phyloP scores from a whole-genome alignment of 306 rosid species.

The Cicer cuneatum region DNA sequence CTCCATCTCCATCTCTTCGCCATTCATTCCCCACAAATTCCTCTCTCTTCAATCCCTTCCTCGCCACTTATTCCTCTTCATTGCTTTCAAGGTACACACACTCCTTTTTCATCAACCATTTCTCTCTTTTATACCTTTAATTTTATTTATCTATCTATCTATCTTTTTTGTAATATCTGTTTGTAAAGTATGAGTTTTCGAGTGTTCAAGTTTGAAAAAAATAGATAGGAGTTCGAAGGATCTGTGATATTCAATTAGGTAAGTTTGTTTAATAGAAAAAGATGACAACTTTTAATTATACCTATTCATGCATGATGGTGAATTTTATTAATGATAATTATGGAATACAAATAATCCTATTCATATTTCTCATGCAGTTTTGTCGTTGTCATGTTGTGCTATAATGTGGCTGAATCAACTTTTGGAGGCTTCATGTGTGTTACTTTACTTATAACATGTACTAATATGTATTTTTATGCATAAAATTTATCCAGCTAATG shows the following conservation, averaged over 20 bases:
- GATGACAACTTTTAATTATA: neutral
- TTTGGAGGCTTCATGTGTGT: slow-evolving; percentile 31
- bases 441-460: slow-evolving; percentile 25
- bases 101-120: neutral
- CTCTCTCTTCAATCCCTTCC: slow-evolving; percentile 23
- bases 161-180: neutral
- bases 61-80: slow-evolving; percentile 8
- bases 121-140: neutral
- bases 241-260: slow-evolving; percentile 26
- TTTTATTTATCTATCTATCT: neutral
- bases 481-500: neutral
- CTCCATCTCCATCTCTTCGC: slow-evolving; percentile 14
- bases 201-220: slow-evolving; percentile 29
- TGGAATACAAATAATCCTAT: neutral
- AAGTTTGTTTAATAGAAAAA: neutral
- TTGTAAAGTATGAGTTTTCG: slow-evolving; percentile 5
- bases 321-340: neutral
- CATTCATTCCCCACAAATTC: slow-evolving; percentile 18
- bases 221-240: slow-evolving; percentile 10
- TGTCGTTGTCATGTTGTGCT: neutral
- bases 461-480: neutral
- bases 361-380: slow-evolving; percentile 21
- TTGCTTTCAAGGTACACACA: slow-evolving; percentile 31
- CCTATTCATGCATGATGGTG: neutral
- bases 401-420: slow-evolving; percentile 4